phyloP scores from a whole-genome alignment of 2,329 filamentous ascomycete species.

The Penicillium olsonii region DNA sequence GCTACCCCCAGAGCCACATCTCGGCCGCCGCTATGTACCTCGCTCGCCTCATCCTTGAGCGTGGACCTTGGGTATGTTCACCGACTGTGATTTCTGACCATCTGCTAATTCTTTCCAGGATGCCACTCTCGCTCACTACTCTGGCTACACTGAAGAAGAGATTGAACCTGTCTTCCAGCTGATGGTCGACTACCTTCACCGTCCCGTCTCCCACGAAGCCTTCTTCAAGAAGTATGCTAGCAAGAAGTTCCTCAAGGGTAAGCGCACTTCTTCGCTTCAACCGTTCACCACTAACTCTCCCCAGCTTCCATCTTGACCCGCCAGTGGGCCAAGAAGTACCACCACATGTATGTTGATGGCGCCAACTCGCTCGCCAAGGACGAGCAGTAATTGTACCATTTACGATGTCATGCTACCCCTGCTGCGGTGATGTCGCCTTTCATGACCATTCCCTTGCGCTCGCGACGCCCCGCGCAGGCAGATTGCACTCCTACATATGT shows the following conservation, averaged over 20 bases:
- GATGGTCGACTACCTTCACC: conserved; percentile 95
- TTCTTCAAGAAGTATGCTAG: conserved; percentile 99
- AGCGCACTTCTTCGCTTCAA: conserved; percentile 26
- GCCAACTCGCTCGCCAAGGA: conserved; percentile 36
- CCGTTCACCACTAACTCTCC: conserved; percentile 21
- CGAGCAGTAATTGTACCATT: conserved; percentile 31
- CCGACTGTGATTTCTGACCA: not conserved
- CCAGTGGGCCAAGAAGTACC: conserved; percentile 86
- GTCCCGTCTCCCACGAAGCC: conserved; percentile 88
- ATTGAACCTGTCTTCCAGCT: conserved; percentile 88
- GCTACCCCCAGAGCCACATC: conserved; percentile 83
- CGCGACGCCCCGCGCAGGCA: conserved; percentile 25
- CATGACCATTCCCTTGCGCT: conserved; percentile 27
- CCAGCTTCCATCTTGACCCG: conserved; percentile 87
- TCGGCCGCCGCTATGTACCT: conserved; percentile 95
- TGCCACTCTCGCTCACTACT: conserved; percentile 81
- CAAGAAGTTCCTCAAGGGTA: conserved; percentile 99
- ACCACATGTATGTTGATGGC: conserved; percentile 40
- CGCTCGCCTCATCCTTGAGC: conserved; percentile 83
- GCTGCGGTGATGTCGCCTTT: conserved; percentile 25
- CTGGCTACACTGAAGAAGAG: conserved; percentile 90
- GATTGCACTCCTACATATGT: conserved; percentile 38
- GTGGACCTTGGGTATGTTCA: conserved; percentile 86
- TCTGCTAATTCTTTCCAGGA: conserved; percentile 57
- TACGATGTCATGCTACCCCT: conserved; percentile 29